Evolutionary conservation across 2,329 filamentous ascomycete species (phyloP), one percentile per base, ranked within the genome.

Genomic region (Sporothrix globosa): DNA sequence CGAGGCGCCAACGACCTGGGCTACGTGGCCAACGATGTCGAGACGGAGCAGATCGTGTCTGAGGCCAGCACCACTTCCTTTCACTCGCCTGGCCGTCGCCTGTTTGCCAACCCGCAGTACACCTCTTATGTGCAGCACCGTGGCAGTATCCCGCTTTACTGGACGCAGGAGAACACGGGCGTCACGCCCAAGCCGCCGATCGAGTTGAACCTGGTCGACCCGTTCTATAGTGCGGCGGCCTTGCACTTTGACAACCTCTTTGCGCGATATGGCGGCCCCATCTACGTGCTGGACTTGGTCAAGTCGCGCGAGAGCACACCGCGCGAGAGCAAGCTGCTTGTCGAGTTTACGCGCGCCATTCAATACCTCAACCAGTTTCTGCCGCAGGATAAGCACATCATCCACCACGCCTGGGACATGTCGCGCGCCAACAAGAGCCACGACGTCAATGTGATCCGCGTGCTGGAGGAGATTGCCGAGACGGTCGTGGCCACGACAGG

Each of bases 391-490:
- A 92, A 94, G 77, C 93, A 92, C 77, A 97, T 99, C 67, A 88
- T 95, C 11, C 95, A 99, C 79, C 93, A 96, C 76, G 93, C 95
- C 3, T 99, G 96, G 89, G 96, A 99, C 78, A 99, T 99, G 96
- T 97, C 94, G 73, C 87, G 96, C 71, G 95, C 96, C 5, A 93
- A 95, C 21, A 99, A 99, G 81, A 89, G 90, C 75, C 90, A 92
- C 48, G 94, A 96, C 70, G 92, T 96, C 76, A 94, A 99, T 81
- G 96, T 99, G 2, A 98, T 99, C 75, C 91, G 91, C 30, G 97
- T 92, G 1, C 85, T 99, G 3, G 96, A 99, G 79, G 85, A 86
- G 69, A 97, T 98, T 74, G 94, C 93, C 0, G 92, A 96, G 77
- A 91, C 93, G 34, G 92, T 98, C 0, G 85, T 99, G 58, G 87